These are phyloP conservation scores for Papiliotrema laurentii DNA, from an alignment of 1,284 basidiomycete genomes.

Conservation along the genomic window DNA sequence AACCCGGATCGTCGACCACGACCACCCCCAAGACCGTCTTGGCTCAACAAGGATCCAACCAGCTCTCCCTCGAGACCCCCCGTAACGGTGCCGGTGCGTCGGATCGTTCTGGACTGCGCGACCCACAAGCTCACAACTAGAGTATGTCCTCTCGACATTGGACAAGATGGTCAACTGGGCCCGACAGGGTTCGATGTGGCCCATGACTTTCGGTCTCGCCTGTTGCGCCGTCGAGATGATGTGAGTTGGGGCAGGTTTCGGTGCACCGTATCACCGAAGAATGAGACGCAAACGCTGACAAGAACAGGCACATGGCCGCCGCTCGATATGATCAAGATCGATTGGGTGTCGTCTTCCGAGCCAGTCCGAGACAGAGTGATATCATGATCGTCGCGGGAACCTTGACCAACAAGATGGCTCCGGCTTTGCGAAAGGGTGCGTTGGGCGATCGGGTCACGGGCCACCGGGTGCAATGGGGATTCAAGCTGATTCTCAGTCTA, in stretches of 20 bases:
- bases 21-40: slow-evolving; percentile 45
- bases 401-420: slow-evolving; percentile 99
- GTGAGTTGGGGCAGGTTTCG: slow-evolving; percentile 37
- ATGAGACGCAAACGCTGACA: no score
- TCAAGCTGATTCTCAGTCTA: slow-evolving; percentile 56
- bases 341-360: slow-evolving; percentile 96
- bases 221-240: slow-evolving; percentile 99
- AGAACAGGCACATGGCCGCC: slow-evolving; percentile 63
- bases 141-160: slow-evolving; percentile 92
- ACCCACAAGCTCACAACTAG: slow-evolving; percentile 49
- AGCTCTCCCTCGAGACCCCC: slow-evolving; percentile 79
- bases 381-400: slow-evolving; percentile 99
- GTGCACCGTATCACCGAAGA: neutral
- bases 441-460: neutral
- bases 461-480: neutral
- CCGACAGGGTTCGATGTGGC: slow-evolving; percentile 97
- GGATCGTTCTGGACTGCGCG: neutral
- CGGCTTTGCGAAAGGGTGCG: slow-evolving; percentile 72
- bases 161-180: slow-evolving; percentile 99
- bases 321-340: slow-evolving; percentile 99
- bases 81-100: slow-evolving; percentile 79
- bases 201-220: slow-evolving; percentile 97
- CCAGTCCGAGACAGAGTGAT: slow-evolving; percentile 93
- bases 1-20: slow-evolving; percentile 33
- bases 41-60: slow-evolving; percentile 74